phyloP scores from a whole-genome alignment of 495 filamentous ascomycete genomes.

The Tuber aestivum region DNA sequence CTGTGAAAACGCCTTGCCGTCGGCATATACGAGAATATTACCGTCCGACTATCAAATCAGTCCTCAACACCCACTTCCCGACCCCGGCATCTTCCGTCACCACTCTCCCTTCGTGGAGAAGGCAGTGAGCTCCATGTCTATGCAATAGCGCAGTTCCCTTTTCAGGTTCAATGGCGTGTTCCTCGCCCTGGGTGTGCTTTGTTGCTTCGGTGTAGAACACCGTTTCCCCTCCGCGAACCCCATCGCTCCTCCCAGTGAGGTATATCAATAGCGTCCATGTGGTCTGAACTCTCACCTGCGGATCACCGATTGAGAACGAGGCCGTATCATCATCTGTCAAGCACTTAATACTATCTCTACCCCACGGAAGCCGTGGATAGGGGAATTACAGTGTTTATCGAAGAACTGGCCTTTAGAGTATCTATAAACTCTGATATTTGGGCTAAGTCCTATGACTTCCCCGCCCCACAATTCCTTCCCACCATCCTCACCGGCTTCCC shows the following conservation, averaged over 20 bases:
- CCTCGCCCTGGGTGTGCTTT: slow-evolving; percentile 49
- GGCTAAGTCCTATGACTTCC: slow-evolving; percentile 75
- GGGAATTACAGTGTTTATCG: slow-evolving; percentile 39
- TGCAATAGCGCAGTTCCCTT: slow-evolving; percentile 80
- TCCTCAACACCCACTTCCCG: slow-evolving; percentile 90
- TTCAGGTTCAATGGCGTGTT: slow-evolving; percentile 64
- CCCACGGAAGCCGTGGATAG: neutral
- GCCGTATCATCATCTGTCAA: slow-evolving; percentile 72
- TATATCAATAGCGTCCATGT: slow-evolving; percentile 93
- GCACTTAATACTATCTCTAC: neutral
- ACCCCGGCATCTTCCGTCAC: slow-evolving; percentile 72
- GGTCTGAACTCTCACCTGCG: slow-evolving; percentile 57
- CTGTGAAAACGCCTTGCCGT: neutral
- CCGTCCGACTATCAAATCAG: slow-evolving; percentile 69
- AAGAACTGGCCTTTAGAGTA: slow-evolving; percentile 80
- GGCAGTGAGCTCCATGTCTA: slow-evolving; percentile 80
- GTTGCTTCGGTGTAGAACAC: slow-evolving; percentile 78
- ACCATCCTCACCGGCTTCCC: slow-evolving; percentile 38
- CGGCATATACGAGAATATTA: slow-evolving; percentile 30
- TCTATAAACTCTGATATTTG: slow-evolving; percentile 87
- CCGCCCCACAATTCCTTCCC: slow-evolving; percentile 63
- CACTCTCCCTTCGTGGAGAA: slow-evolving; percentile 81
- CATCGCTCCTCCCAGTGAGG: slow-evolving; percentile 62
- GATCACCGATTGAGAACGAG: slow-evolving; percentile 53
- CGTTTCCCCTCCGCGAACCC: slow-evolving; percentile 76